phyloP scores from a whole-genome alignment of 169 alveolate species.

The Cyclospora cayetanensis region DNA sequence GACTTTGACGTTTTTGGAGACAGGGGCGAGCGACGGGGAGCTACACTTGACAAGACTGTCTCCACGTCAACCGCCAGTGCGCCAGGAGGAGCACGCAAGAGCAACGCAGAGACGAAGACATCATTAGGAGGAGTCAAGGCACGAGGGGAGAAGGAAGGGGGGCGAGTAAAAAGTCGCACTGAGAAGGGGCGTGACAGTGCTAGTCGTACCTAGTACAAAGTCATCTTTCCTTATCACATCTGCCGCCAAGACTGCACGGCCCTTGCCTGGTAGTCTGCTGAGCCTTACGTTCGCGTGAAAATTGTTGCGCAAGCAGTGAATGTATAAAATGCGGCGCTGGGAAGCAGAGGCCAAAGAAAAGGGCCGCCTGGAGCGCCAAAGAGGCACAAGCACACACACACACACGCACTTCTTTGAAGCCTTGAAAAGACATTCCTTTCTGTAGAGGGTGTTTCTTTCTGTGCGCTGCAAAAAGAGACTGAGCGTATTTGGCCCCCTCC shows the following conservation, averaged over 20 bases:
- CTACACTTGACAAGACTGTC: too few species aligned
- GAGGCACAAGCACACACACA: background rate
- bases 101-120: too few species aligned
- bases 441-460: background rate
- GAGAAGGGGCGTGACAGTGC: background rate
- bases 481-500: too few species aligned
- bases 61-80: too few species aligned
- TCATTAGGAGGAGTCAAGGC: too few species aligned
- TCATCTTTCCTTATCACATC: slow-evolving; percentile 84
- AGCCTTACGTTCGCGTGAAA: slow-evolving; percentile 63
- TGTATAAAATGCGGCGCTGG: slow-evolving; percentile 70
- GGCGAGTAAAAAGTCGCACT: background rate
- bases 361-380: slow-evolving; percentile 18
- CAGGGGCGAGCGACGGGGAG: too few species aligned
- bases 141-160: too few species aligned
- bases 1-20: too few species aligned
- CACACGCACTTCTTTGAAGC: background rate
- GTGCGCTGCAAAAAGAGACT: background rate
- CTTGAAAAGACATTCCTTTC: background rate
- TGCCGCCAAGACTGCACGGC: slow-evolving; percentile 90
- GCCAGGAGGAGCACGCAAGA: too few species aligned
- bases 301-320: slow-evolving; percentile 60
- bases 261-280: slow-evolving; percentile 76
- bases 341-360: slow-evolving; percentile 41
- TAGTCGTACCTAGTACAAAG: slow-evolving; percentile 78